Base-by-base conservation (phyloP, 1,284 basidiomycete genomes). In the Ceratobasidium sp. region DNA sequence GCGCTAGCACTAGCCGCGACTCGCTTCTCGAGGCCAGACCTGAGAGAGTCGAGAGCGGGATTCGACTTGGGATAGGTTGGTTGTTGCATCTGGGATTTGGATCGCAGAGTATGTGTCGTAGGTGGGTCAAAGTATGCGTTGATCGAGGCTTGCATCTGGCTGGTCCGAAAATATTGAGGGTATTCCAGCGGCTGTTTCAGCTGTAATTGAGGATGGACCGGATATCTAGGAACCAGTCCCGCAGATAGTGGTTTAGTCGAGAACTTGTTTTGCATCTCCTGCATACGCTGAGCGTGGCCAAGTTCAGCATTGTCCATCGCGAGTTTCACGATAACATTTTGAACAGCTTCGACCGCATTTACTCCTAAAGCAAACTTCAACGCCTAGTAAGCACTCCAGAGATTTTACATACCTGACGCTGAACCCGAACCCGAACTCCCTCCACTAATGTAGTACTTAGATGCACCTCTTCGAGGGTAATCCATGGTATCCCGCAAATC, bases 241-340 rank as follows among this genome's bases (percentile, higher is more conserved):
- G 66, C 66, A 55, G 58, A 40, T 5, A 13, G 26, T 13, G 70
- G 72, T 33, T 46, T 33, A 13, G n/a, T 18, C 33, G 28, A 15
- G n/a, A 18, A 49, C n/a, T 66, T 75, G 44, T 13, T 7, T n/a
- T 53, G 61, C 23, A 66, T 39, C n/a, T 6, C 10, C 10, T 49
- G 46, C 28, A 55, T 20, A 23, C 49, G 72, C 39, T 49, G 58
- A 23, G 20, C 28, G n/a, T 64, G 58, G 18, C 15, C 26, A 20
- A 26, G n/a, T n/a, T 49, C 72, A 28, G 61, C 72, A 42, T 75
- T 75, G 39, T 75, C 72, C 61, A 75, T 39, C 13, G 72, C 72
- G 7, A 75, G 72, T 18, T 64, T 75, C 42, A 75, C 72, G 26
- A 75, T 75, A 13, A 61, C 72, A 20, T n/a, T 46, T 28, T 75